Evolutionary conservation across 1,284 basidiomycete species (phyloP), one percentile per base, ranked within the genome.

Genomic region (Ceratobasidium theobromae): DNA sequence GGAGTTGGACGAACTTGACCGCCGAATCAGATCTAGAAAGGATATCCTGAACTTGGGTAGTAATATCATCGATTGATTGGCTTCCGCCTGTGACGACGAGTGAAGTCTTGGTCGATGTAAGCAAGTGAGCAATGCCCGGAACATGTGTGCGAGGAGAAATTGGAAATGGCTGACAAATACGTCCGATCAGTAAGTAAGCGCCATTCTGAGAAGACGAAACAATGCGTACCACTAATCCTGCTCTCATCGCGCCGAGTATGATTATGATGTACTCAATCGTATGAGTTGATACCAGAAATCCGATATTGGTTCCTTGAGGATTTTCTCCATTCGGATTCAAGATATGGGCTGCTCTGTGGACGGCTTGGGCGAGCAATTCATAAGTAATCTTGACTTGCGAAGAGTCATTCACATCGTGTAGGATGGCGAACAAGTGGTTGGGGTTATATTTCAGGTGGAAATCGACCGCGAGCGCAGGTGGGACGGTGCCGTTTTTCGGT

Each of bases 121-220:
- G n/a, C 40, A 58, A 28, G 30, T 48, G 55, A 21, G 55, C 55
- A 12, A 58, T 58, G 3, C 41, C 55, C 21, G 40, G 32, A 12
- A 33, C 43, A 8, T 23, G 41, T 6, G 55, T 58, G 9, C 55
- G 55, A 32, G 40, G 55, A 8, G 55, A 58, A 16, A 58, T 58
- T 12, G 55, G 55, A 48, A 58, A 58, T 6, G 55, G 55, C 55
- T 58, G 30, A 21, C 16, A 11, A 6, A 14, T 43, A 43, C 16
- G 21, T n/a, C 16, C n/a, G 28, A 45, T 45, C 43, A 45, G 18
- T n/a, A 30, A 38, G 16, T 8, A 38, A 8, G 9, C 35, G 2
- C 14, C 23, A 21, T 28, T 21, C 30, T 16, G 32, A 21, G 5
- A 27, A 3, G 4, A 27, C 0, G 40, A 14, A 16, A 27, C 2